These are phyloP conservation scores for Arthrobotrys musiformis DNA, from an alignment of 2,329 filamentous ascomycete genomes.

Conservation along the genomic window DNA sequence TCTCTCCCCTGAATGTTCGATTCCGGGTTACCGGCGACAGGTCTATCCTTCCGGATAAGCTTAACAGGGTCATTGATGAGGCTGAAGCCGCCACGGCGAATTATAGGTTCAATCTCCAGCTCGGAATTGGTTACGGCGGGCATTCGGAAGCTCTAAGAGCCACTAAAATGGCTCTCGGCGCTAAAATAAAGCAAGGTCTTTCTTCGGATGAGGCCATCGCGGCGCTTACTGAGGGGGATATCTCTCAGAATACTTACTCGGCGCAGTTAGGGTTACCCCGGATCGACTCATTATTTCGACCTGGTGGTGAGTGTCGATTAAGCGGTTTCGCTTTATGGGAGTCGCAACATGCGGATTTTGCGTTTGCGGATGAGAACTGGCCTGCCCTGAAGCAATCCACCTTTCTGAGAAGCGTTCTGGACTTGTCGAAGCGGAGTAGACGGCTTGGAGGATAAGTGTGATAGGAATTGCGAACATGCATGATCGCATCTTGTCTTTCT, in stretches of 20 bases:
- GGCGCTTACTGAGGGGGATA: conserved; percentile 29
- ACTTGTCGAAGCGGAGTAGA: conserved; percentile 33
- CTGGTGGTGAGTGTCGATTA: conserved; percentile 38
- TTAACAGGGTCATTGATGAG: conserved; percentile 36
- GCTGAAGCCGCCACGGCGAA: conserved; percentile 23
- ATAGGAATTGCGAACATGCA: too few species aligned
- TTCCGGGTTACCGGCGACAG: conserved; percentile 41
- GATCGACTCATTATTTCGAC: conserved; percentile 36
- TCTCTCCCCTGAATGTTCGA: conserved; percentile 29
- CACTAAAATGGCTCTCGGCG: conserved; percentile 26
- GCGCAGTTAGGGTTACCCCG: conserved; percentile 38
- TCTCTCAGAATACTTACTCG: conserved; percentile 36
- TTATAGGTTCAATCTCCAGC: conserved; percentile 41
- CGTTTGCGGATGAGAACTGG: conserved; percentile 47
- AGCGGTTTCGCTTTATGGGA: conserved; percentile 52
- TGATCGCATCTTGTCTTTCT: too few species aligned
- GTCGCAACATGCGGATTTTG: conserved; percentile 46
- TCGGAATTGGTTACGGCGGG: conserved; percentile 45
- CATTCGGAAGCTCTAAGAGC: conserved; percentile 45
- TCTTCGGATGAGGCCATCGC: conserved; percentile 31
- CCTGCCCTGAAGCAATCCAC: conserved; percentile 40
- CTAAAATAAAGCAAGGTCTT: conserved; percentile 25
- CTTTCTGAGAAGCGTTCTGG: conserved; percentile 36
- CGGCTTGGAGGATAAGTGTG: conserved; percentile 41
- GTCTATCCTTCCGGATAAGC: conserved; percentile 35